These are phyloP conservation scores for Paramecium pentaurelia DNA, from an alignment of 73 alveolate species.

Conservation along the genomic window DNA sequence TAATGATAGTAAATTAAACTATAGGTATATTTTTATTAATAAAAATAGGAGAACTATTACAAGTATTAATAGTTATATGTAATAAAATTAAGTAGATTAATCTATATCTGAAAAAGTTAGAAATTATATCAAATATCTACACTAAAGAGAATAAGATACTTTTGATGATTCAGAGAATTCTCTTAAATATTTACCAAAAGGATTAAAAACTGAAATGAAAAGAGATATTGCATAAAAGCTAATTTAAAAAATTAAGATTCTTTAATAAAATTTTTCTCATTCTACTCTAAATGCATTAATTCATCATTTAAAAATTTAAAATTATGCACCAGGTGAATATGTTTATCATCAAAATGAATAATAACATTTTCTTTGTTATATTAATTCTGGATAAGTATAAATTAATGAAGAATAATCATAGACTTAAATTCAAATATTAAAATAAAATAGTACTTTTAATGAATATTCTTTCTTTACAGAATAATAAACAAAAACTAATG, in stretches of 20 bases:
- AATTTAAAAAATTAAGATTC: not conserved
- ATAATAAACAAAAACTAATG: not conserved
- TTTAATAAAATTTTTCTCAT: not conserved
- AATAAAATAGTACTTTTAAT: not conserved
- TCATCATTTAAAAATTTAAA: not conserved
- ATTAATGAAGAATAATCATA: not conserved
- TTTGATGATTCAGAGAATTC: not conserved
- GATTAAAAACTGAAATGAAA: not conserved
- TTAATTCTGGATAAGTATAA: not conserved
- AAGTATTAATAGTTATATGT: slow-evolving; percentile 32
- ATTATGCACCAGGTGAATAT: not conserved
- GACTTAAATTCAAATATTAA: not conserved
- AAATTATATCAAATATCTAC: not conserved
- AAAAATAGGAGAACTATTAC: not conserved
- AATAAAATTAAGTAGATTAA: slow-evolving; percentile 28
- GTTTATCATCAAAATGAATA: not conserved
- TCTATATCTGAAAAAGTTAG: not conserved
- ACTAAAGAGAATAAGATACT: not conserved
- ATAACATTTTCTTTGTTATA: not conserved
- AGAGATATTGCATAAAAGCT: not conserved
- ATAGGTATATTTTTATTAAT: not conserved
- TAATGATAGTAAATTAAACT: not conserved
- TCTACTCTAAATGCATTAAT: not conserved
- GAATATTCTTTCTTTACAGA: not conserved
- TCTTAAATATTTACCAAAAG: not conserved